Conservation (phyloP, 73 alveolate species). For the Paramecium sonneborni region DNA sequence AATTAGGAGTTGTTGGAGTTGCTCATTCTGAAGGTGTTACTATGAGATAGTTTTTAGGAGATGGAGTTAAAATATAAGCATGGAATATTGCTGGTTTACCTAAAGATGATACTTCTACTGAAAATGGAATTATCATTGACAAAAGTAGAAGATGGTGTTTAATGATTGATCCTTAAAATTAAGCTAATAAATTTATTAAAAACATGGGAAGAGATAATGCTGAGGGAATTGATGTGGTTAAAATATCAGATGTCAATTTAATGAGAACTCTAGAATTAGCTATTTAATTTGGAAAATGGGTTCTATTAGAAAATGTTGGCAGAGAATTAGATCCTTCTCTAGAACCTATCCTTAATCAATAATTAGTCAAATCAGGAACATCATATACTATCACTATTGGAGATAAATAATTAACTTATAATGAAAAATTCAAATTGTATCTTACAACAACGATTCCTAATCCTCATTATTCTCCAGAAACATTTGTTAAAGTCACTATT, state of each 20-base stretch:
- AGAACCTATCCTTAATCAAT: constrained; percentile 97
- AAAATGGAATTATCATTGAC: constrained; percentile 96
- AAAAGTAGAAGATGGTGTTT: constrained; percentile 99
- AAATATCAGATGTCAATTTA: constrained; percentile 66
- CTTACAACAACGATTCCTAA: constrained; percentile 99
- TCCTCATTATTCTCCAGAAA: constrained; percentile 99
- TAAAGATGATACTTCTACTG: constrained; percentile 96
- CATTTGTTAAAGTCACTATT: constrained; percentile 97
- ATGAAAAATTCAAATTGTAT: constrained; percentile 92
- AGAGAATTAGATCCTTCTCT: constrained; percentile 99
- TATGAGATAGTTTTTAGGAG: constrained; percentile 98
- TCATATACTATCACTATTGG: constrained; percentile 78
- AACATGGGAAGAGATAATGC: constrained; percentile 97
- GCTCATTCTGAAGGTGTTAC: constrained; percentile 91
- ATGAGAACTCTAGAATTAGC: constrained; percentile 87
- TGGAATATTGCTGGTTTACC: constrained; percentile 83
- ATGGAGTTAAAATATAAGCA: constrained; percentile 85
- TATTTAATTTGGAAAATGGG: constrained; percentile 99
- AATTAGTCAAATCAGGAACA: constrained; percentile 67
- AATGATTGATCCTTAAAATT: constrained; percentile 99
- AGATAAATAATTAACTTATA: constrained; percentile 75
- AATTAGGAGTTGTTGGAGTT: constrained; percentile 81
- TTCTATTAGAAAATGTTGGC: constrained; percentile 99
- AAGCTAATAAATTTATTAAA: constrained; percentile 98
- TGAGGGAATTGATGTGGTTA: constrained; percentile 64